phyloP scores from a whole-genome alignment of 768 basidiomycete species.

The Podaxis sp. region DNA sequence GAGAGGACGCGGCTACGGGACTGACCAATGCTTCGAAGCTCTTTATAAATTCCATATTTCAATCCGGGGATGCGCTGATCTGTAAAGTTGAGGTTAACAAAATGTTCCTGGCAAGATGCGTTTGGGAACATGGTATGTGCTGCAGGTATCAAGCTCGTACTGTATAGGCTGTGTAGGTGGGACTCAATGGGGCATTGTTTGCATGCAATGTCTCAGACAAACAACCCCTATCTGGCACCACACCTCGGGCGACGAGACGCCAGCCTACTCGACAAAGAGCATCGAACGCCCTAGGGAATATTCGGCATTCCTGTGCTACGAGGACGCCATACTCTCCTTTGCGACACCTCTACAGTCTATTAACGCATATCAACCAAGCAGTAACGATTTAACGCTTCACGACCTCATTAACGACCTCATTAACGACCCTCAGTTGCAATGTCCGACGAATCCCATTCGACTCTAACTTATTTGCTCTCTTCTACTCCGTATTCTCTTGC shows the following conservation, averaged over 20 bases:
- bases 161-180: too few relatives aligned
- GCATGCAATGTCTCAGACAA: neutral
- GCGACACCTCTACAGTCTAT: conserved; percentile 2
- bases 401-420: conserved; percentile 11
- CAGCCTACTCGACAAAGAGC: neutral
- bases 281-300: conserved; percentile 2
- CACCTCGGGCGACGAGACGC: neutral
- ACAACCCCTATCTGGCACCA: neutral
- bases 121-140: too few relatives aligned
- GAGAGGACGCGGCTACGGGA: too few relatives aligned
- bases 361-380: neutral
- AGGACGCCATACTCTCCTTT: conserved; percentile 11
- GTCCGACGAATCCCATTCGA: conserved; percentile 14
- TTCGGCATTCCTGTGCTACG: conserved; percentile 10
- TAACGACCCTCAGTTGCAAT: conserved; percentile 7
- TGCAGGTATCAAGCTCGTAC: too few relatives aligned
- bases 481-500: conserved; percentile 51
- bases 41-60: too few relatives aligned
- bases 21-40: too few relatives aligned
- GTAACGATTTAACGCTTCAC: conserved; percentile 15
- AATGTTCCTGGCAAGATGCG: too few relatives aligned
- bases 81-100: too few relatives aligned
- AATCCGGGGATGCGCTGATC: too few relatives aligned
- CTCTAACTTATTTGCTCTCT: conserved; percentile 43
- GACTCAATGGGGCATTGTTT: neutral